phyloP scores from a whole-genome alignment of 208 protist genomes.

The Naegleria fowleri region DNA sequence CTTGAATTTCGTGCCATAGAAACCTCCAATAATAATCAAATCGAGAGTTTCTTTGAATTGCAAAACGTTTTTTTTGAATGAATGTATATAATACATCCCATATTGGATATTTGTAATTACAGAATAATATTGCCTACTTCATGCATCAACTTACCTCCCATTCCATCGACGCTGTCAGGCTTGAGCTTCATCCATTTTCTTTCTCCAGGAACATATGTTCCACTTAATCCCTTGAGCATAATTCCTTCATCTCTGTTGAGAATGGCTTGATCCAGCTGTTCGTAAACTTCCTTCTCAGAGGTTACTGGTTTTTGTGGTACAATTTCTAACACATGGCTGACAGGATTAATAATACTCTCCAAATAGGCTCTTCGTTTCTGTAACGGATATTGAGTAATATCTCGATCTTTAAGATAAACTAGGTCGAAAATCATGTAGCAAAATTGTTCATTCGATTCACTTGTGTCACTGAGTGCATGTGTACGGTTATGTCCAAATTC shows the following conservation, averaged over 20 bases:
- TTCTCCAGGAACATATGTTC: conserved; percentile 51
- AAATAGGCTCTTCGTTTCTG: conserved; percentile 35
- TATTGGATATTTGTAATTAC: too few species aligned
- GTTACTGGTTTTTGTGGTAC: conserved; percentile 37
- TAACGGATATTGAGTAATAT: conserved; percentile 41
- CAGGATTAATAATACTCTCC: conserved; percentile 30
- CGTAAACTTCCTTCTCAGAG: conserved; percentile 43
- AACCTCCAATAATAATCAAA: conserved; percentile 48
- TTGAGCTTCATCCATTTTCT: conserved; percentile 68
- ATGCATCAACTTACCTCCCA: conserved; percentile 47
- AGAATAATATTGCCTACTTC: too few species aligned
- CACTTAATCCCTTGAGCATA: conserved; percentile 47
- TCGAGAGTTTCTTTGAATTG: conserved; percentile 22
- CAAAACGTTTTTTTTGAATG: too few species aligned
- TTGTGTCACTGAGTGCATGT: conserved; percentile 36
- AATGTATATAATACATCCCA: too few species aligned
- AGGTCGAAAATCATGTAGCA: conserved; percentile 58
- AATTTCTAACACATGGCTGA: conserved; percentile 43
- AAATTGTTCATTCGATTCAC: conserved; percentile 38
- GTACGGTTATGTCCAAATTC: conserved; percentile 56
- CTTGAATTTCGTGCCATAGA: conserved; percentile 59
- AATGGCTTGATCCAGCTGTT: conserved; percentile 42
- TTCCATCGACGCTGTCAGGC: conserved; percentile 50
- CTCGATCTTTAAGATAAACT: conserved; percentile 49
- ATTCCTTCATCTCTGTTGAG: conserved; percentile 48